phyloP scores from a whole-genome alignment of 2,329 filamentous ascomycete genomes.

The Xylariaceae sp. region DNA sequence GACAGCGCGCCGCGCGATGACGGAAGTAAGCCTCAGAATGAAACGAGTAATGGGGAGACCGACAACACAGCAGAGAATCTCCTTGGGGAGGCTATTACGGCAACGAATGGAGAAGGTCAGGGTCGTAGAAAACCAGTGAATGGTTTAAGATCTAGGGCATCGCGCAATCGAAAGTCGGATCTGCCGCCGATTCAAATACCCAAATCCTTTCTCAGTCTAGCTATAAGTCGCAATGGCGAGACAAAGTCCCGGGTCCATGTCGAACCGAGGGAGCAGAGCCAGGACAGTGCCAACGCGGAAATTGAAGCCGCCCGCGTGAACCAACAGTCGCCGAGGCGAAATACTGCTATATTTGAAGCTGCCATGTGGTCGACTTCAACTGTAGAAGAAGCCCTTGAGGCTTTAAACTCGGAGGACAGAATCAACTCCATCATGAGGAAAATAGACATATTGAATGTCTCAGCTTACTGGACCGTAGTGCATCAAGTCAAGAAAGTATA shows the following conservation, averaged over 20 bases:
- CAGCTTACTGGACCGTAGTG: slow-evolving; percentile 13
- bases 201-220: slow-evolving; percentile 59
- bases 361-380: slow-evolving; percentile 23
- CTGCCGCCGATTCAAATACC: slow-evolving; percentile 62
- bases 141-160: slow-evolving; percentile 31
- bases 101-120: slow-evolving; percentile 31
- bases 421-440: slow-evolving; percentile 7
- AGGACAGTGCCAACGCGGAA: background rate
- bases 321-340: background rate
- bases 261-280: slow-evolving; percentile 22
- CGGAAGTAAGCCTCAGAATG: slow-evolving; percentile 34
- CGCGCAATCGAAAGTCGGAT: slow-evolving; percentile 42
- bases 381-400: slow-evolving; percentile 15
- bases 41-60: slow-evolving; percentile 14
- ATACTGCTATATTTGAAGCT: slow-evolving; percentile 8
- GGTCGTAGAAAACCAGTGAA: slow-evolving; percentile 34
- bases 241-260: slow-evolving; percentile 14
- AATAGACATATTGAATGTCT: slow-evolving; percentile 8
- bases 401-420: slow-evolving; percentile 8
- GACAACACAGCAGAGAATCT: slow-evolving; percentile 29
- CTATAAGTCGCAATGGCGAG: slow-evolving; percentile 49
- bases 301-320: background rate
- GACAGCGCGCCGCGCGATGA: slow-evolving; percentile 30
- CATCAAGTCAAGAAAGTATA: background rate
- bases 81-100: slow-evolving; percentile 30